A percentile compares a stretch with the other conserved stretches of the same genome.
These are phyloP conservation scores for Mortierella hygrophila DNA, from an alignment of 192 early-diverging fungal species.

Conservation along the genomic window DNA sequence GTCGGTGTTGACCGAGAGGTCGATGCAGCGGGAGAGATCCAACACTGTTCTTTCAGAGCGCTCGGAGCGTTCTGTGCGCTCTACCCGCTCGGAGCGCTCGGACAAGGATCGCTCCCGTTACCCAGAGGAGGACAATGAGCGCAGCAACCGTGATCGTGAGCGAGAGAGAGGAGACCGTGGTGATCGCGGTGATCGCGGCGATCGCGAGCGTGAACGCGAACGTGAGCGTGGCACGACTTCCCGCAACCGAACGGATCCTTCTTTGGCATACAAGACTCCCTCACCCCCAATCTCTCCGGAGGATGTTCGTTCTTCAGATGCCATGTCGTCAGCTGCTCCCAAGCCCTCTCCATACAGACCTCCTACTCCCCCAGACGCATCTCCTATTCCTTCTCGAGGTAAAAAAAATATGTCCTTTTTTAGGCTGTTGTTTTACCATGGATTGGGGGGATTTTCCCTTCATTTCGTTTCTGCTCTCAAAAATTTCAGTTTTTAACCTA, in stretches of 20 bases:
- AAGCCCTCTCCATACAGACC: constrained; percentile 30
- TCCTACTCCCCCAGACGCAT: constrained; percentile 42
- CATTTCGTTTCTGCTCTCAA: background rate
- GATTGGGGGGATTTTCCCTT: background rate
- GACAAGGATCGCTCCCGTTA: constrained; percentile 43
- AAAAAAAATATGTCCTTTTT: background rate
- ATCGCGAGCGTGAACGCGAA: constrained; percentile 11
- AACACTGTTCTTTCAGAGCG: constrained; percentile 50
- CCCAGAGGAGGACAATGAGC: constrained; percentile 28
- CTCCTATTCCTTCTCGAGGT: constrained; percentile 41
- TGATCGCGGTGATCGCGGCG: constrained; percentile 2
- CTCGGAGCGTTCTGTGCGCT: constrained; percentile 44
- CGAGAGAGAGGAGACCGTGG: constrained; percentile 13
- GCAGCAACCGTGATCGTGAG: constrained; percentile 30
- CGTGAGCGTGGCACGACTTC: constrained; percentile 27
- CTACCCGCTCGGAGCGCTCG: constrained; percentile 22
- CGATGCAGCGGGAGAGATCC: constrained; percentile 40
- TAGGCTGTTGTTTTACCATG: background rate
- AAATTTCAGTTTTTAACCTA: background rate
- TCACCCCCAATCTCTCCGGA: constrained; percentile 44
- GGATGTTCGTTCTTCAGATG: constrained; percentile 26
- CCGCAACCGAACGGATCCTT: constrained; percentile 13
- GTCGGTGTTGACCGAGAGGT: constrained; percentile 26
- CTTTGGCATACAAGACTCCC: constrained; percentile 45
- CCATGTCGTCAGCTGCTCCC: constrained; percentile 1